Evolutionary conservation across 2,329 filamentous ascomycete genomes (phyloP), one percentile per base, ranked within the genome.

Genomic region (Geosmithia putterillii): DNA sequence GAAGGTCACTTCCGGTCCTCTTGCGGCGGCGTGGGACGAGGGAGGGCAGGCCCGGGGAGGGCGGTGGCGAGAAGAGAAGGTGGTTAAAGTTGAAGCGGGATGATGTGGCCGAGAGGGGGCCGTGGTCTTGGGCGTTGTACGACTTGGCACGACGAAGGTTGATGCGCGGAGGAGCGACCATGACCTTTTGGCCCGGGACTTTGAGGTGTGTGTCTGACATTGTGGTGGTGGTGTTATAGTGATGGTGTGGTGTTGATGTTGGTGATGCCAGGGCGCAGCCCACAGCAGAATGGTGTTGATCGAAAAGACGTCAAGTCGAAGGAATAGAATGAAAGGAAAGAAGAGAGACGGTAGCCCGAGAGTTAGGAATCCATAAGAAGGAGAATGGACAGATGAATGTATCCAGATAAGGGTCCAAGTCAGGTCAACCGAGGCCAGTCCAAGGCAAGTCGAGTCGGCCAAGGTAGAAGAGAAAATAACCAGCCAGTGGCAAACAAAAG

Each of bases 41-140:
- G 14, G 76, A 79, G 12, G 82, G 85, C 41, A 88, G 72, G 48
- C 76, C 76, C 2, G 82, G 83, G 2, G 81, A 90, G 4, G 82
- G 81, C 21, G 82, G 84, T 1, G 71, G 71, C 21, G 76, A 79
- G 58, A 77, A 80, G 51, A 81, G 65, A 35, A 85, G 70, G 48
- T 84, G 76, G 53, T 80, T 80, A 61, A 83, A 79, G 58, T 65
- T 76, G 60, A 81, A 81, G 40, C 75, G 66, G 17, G 77, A 78
- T 28, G 71, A 81, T 21, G 70, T 81, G 41, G 75, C 75, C 20
- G 75, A 81, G 9, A 74, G 54, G 7, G 74, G 71, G 1, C 66
- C 54, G 60, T 58, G 71, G 50, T 79, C 74, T 48, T 68, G 62
- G 45, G 69, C 57, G 46, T 65, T 71, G 56, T 76, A 81, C 3